Conservation (phyloP, 352 stramenopile species). For the Globisporangium viniferum region DNA sequence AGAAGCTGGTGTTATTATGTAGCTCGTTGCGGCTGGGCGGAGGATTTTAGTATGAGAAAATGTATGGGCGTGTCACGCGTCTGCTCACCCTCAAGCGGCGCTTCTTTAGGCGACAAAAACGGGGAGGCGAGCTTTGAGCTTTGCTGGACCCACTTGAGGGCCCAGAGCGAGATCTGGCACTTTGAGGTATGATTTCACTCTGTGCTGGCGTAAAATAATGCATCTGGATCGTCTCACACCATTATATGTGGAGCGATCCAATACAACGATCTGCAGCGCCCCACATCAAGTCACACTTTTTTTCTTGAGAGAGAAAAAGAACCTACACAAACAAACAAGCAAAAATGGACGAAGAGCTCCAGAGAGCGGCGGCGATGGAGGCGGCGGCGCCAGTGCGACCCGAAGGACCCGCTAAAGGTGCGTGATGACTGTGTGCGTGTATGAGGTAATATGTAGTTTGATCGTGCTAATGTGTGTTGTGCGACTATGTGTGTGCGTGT, state of each 20-base stretch:
- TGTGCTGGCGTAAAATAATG: neutral
- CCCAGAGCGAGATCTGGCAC: neutral
- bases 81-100: constrained; percentile 17
- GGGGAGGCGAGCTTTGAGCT: neutral
- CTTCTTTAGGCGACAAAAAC: constrained; percentile 13
- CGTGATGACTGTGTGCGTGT: neutral
- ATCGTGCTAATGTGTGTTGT: neutral
- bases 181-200: neutral
- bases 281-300: constrained; percentile 6
- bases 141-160: neutral
- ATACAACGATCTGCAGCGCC: neutral
- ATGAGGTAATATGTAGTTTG: neutral
- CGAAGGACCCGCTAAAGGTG: constrained; percentile 21
- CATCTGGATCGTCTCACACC: neutral
- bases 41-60: constrained; percentile 7
- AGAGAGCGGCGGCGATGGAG: neutral
- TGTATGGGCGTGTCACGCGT: constrained; percentile 9
- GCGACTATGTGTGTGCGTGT: neutral
- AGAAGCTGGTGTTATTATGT: neutral
- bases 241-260: neutral
- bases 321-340: neutral
- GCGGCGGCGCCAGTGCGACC: constrained; percentile 2
- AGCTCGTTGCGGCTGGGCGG: neutral
- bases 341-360: constrained; percentile 7
- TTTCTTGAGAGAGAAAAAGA: constrained; percentile 4